Base-by-base conservation (phyloP, 805 yeast genomes). In the Metschnikowia cubensis region DNA sequence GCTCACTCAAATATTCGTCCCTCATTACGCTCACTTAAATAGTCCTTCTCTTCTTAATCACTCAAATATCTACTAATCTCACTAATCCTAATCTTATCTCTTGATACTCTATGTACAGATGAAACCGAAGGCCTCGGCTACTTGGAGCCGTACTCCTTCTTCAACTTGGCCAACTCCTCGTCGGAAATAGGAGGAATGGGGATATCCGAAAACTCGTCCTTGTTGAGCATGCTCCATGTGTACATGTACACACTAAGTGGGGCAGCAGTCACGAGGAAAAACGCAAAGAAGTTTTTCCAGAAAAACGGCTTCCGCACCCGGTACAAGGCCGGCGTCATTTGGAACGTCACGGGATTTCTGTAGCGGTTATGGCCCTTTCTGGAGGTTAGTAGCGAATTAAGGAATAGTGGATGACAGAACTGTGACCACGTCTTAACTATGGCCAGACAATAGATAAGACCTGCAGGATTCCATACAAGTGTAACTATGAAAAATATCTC, bases 121-220 rank as follows among this genome's bases (percentile, higher is more conserved):
- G 29, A 25, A 25, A 8, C 29, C 29, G 13, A 25, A 25, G 11
- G 11, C 11, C 11, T 5, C 18, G 4, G 34, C 39, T 72, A 68
- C 55, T 69, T 68, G 41, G 64, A 77, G 64, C 83, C 87, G 62
- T 85, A 87, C 65, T 89, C 96, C 62, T 78, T 75, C 67, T 80
- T 83, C 71, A 91, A 77, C 66, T 81, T 75, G 45, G 79, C 80
- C 62, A 92, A 75, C 64, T 89, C 94, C 48, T 77, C 83, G 53
- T 87, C 94, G 36, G 85, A 78, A 51, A 92, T 77, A 17, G 98
- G 97, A 43, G 99, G 99, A 57, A 92, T 83, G 37, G 97, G 97
- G 58, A 92, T 89, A 65, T 91, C 97, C 42, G 77, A 82, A 65
- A 92, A 89, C 56, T 92, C 96, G 63, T 90, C 97, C 61, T 75